Evolutionary conservation across 345 rosid species (phyloP).

Genomic region (Isatis tinctoria): DNA sequence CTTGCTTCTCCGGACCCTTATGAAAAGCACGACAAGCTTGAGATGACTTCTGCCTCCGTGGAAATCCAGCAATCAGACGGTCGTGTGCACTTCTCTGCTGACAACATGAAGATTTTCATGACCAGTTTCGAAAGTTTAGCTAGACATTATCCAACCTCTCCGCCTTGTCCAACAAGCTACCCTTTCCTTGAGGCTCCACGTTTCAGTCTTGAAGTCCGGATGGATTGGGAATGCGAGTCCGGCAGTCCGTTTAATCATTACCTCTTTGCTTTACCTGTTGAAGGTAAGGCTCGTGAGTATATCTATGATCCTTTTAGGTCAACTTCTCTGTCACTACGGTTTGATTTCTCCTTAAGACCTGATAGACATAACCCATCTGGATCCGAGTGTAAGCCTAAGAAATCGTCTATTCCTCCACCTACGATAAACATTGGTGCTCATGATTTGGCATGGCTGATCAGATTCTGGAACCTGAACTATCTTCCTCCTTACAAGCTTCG

Average conservation of each 20-base stretch:
- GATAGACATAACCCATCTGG: slow-evolving; percentile 38
- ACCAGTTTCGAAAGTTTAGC: slow-evolving; percentile 88
- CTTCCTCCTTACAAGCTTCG: slow-evolving; percentile 91
- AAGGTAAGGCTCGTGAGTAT: slow-evolving; percentile 71
- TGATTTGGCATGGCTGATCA: slow-evolving; percentile 85
- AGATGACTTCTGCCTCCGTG: slow-evolving; percentile 50
- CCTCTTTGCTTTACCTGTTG: slow-evolving; percentile 76
- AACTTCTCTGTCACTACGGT: slow-evolving; percentile 80
- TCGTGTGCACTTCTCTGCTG: slow-evolving; percentile 62
- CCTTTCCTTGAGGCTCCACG: slow-evolving; percentile 72
- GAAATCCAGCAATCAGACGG: slow-evolving; percentile 95
- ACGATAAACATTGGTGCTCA: slow-evolving; percentile 74
- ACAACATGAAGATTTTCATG: slow-evolving; percentile 62
- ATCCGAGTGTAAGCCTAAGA: slow-evolving; percentile 35
- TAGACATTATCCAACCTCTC: slow-evolving; percentile 49
- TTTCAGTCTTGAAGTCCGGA: slow-evolving; percentile 75
- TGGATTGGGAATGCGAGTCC: slow-evolving; percentile 96
- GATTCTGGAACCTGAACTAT: slow-evolving; percentile 84
- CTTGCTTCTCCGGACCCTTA: slow-evolving; percentile 90
- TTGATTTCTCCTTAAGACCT: slow-evolving; percentile 80
- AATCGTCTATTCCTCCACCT: slow-evolving; percentile 39
- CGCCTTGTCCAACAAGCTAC: slow-evolving; percentile 42
- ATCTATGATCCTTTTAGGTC: slow-evolving; percentile 94
- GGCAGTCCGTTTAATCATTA: slow-evolving; percentile 82
- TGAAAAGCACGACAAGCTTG: slow-evolving; percentile 85